A percentile compares a stretch with the other conserved stretches of the same genome.
phyloP scores from a whole-genome alignment of 305 asterid genomes.

The Euphrasia arctica region DNA sequence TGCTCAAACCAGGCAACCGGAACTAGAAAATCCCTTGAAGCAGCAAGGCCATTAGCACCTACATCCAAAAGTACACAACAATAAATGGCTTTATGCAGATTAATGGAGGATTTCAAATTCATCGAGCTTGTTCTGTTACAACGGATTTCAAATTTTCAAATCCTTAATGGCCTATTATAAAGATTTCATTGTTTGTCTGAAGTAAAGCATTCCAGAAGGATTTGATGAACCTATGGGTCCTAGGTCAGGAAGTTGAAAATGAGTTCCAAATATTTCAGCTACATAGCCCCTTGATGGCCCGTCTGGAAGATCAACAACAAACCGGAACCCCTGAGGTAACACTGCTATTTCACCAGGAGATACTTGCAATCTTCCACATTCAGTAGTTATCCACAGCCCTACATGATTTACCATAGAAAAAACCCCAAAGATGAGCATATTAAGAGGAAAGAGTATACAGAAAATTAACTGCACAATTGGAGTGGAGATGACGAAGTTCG shows the following conservation, averaged over 20 bases:
- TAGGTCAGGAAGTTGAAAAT: slow-evolving; percentile 97
- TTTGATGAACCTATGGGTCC: slow-evolving; percentile 81
- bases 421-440: slow-evolving; percentile 7
- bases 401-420: slow-evolving; percentile 25
- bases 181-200: slow-evolving; percentile 8
- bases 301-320: slow-evolving; percentile 77
- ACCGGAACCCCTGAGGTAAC: slow-evolving; percentile 88
- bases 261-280: slow-evolving; percentile 92
- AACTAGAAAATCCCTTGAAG: slow-evolving; percentile 84
- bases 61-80: slow-evolving; percentile 25
- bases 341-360: slow-evolving; percentile 82
- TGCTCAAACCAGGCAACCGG: slow-evolving; percentile 89
- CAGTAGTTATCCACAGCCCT: slow-evolving; percentile 93
- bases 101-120: not conserved
- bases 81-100: not conserved
- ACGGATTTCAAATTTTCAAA: not conserved
- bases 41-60: slow-evolving; percentile 99
- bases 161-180: not conserved
- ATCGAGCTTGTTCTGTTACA: not conserved
- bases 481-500: not conserved
- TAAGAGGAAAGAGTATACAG: slow-evolving; percentile 4
- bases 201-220: slow-evolving; percentile 23
- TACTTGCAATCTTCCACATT: slow-evolving; percentile 80
- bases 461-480: slow-evolving; percentile 11
- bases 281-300: slow-evolving; percentile 90